Percentiles rank a stretch among this genome's conserved stretches.
These are phyloP conservation scores for Patellaria atrata DNA, from an alignment of 495 filamentous ascomycete species.

Conservation along the genomic window DNA sequence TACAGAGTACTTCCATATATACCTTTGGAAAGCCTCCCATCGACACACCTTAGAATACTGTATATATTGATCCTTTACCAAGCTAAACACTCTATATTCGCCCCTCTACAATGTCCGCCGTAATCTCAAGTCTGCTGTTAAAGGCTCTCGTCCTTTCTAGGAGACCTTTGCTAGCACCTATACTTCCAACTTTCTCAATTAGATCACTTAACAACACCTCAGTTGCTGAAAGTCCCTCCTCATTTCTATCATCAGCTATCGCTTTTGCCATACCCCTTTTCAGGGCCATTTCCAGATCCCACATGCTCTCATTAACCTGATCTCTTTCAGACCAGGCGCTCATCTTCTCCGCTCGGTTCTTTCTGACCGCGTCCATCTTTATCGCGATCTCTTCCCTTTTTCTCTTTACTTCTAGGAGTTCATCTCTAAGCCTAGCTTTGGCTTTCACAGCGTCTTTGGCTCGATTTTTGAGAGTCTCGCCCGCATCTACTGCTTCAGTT, in stretches of 20 bases:
- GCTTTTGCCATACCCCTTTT: constrained; percentile 8
- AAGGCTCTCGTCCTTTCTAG: constrained; percentile 5
- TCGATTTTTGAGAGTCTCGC: constrained; percentile 39
- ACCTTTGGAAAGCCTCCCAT: too few species aligned
- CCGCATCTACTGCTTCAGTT: not conserved
- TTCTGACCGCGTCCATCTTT: constrained; percentile 53
- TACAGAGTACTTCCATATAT: too few species aligned
- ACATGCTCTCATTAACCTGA: constrained; percentile 10
- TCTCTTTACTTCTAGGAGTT: constrained; percentile 46
- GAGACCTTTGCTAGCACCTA: constrained; percentile 5
- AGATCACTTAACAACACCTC: constrained; percentile 12
- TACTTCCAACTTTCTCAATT: constrained; percentile 6
- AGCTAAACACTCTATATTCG: too few species aligned
- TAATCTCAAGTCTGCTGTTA: constrained; percentile 12
- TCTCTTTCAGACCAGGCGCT: not conserved
- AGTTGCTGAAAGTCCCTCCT: constrained; percentile 14
- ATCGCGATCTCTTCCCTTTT: constrained; percentile 53
- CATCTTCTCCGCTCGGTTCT: constrained; percentile 39
- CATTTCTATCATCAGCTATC: constrained; percentile 4
- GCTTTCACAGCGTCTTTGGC: constrained; percentile 49
- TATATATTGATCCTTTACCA: too few species aligned
- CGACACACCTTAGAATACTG: too few species aligned
- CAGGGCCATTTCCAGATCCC: constrained; percentile 14
- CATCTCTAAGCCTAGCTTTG: constrained; percentile 47
- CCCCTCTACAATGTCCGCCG: constrained; percentile 11